Base-by-base conservation (phyloP, 345 rosid genomes). In the Cardamine resedifolia region DNA sequence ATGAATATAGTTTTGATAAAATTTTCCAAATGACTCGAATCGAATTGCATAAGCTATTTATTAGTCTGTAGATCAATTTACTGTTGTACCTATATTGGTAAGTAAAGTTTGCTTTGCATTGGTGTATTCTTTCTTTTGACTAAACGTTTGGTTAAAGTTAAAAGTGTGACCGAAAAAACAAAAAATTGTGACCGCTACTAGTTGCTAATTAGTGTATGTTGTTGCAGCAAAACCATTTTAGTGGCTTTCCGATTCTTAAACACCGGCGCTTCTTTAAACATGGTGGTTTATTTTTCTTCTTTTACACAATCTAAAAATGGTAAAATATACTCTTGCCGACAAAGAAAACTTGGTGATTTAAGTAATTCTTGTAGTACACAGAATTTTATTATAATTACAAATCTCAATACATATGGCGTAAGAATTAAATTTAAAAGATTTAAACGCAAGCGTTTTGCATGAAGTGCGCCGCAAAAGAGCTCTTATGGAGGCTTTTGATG, bases 401-500 rank as follows among this genome's bases (percentile, higher is more conserved):
- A 62, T 52, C 55, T 63, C 60, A 49, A 41, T 39, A 18, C 18
- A 26, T 23, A 48, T 16, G 16, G 62, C 68, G 68, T 74, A 50
- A 20, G 39, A 2, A 11, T 11, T 49, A 15, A 49, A 58, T 14
- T 11, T 15, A 34, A 66, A 39, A 3, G 10, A 26, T 74, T 5
- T 58, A 10, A 67, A 64, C 20, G 63, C 18, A 33, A 30, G 44
- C 68, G 59, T 50, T 79, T 52, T 44, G 86, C 85, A 74, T 80
- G 66, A 77, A 82, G 87, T 82, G 68, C 87, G 85, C 84, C 84
- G 84, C 82, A 78, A 85, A 76, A 52, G 75, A 78, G 65, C 64
- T 19, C n/a, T n/a, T n/a, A 34, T 6, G 50, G 28, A 59, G 48
- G 55, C 63, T 71, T 72, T 28, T 19, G 36, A 58, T 78, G 27